phyloP scores from a whole-genome alignment of 1,284 basidiomycete species.

The Sanghuangporus weigelae region DNA sequence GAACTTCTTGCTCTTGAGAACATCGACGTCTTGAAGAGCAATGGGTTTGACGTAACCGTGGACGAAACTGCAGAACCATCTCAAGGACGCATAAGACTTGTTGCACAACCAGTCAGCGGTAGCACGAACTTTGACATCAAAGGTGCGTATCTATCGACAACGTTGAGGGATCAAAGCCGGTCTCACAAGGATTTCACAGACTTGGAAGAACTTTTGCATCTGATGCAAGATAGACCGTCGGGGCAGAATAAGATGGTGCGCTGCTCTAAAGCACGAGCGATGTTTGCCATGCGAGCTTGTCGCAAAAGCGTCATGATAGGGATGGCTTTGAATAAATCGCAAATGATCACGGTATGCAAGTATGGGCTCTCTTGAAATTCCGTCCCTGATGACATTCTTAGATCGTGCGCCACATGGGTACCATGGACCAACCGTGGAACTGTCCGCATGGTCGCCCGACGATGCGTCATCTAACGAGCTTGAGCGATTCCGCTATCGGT shows the following conservation, averaged over 20 bases:
- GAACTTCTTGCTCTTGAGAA: conserved; percentile 89
- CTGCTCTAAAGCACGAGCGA: conserved; percentile 88
- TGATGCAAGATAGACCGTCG: conserved; percentile 72
- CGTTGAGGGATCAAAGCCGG: conserved; percentile 5
- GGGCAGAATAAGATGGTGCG: conserved; percentile 69
- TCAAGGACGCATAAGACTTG: conserved; percentile 56
- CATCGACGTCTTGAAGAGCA: conserved; percentile 71
- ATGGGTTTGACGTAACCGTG: conserved; percentile 79
- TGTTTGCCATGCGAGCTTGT: conserved; percentile 97
- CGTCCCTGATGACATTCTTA: conserved; percentile 28
- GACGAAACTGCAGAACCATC: conserved; percentile 49
- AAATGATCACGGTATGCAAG: conserved; percentile 76
- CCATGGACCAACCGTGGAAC: conserved; percentile 97
- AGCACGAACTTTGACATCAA: conserved; percentile 76
- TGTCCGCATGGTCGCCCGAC: conserved; percentile 96
- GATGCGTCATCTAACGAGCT: conserved; percentile 73
- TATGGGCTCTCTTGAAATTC: background rate
- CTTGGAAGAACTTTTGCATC: conserved; percentile 89
- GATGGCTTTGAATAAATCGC: conserved; percentile 66
- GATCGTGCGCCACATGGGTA: conserved; percentile 92
- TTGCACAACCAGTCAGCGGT: conserved; percentile 90
- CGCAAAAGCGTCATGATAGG: conserved; percentile 97
- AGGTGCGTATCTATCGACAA: conserved; percentile 40
- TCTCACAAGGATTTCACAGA: conserved; percentile 44
- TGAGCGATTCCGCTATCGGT: conserved; percentile 9